A percentile compares a stretch with the other conserved stretches of the same genome.
These are phyloP conservation scores for Clitopilus passeckerianus DNA, from an alignment of 768 basidiomycete species.

Conservation along the genomic window DNA sequence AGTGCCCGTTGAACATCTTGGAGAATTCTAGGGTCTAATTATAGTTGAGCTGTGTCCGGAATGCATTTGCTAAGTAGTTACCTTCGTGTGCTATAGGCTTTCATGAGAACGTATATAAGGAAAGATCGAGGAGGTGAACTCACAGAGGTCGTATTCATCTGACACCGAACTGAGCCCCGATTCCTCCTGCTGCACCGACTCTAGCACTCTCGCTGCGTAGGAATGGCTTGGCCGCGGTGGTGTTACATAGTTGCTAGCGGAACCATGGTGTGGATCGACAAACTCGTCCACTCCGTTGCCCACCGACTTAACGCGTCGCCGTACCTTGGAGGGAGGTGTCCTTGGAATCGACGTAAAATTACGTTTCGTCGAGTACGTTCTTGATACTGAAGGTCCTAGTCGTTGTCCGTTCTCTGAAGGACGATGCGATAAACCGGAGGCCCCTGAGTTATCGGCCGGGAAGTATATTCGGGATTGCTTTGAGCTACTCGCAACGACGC, in stretches of 20 bases:
- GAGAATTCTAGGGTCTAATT: slow-evolving; percentile 68
- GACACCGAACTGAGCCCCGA: slow-evolving; percentile 16
- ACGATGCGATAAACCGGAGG: slow-evolving; percentile 4
- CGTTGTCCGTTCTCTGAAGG: slow-evolving; percentile 4
- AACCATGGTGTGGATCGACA: slow-evolving; percentile 3
- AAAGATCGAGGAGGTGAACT: slow-evolving; percentile 17
- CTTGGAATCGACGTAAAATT: slow-evolving; percentile 7
- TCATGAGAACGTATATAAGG: slow-evolving; percentile 7
- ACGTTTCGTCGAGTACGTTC: slow-evolving; percentile 8
- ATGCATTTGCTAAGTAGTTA: slow-evolving; percentile 20
- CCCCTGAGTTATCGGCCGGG: slow-evolving; percentile 8
- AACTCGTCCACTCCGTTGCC: slow-evolving; percentile 8
- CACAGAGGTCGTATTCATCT: slow-evolving; percentile 76
- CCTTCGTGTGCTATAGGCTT: slow-evolving; percentile 64
- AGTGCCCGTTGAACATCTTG: slow-evolving; percentile 78
- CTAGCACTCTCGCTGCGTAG: slow-evolving; percentile 2
- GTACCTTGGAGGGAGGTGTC: slow-evolving; percentile 3
- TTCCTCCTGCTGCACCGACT: slow-evolving; percentile 5
- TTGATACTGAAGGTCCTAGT: neutral
- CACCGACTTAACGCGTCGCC: slow-evolving; percentile 12
- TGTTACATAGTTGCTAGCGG: slow-evolving; percentile 4
- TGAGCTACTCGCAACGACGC: neutral
- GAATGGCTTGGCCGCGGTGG: slow-evolving; percentile 7
- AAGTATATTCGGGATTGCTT: slow-evolving; percentile 15
- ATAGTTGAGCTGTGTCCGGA: neutral